Evolutionary conservation across 768 basidiomycete species (phyloP).

Genomic region (Auriculariales sp.): DNA sequence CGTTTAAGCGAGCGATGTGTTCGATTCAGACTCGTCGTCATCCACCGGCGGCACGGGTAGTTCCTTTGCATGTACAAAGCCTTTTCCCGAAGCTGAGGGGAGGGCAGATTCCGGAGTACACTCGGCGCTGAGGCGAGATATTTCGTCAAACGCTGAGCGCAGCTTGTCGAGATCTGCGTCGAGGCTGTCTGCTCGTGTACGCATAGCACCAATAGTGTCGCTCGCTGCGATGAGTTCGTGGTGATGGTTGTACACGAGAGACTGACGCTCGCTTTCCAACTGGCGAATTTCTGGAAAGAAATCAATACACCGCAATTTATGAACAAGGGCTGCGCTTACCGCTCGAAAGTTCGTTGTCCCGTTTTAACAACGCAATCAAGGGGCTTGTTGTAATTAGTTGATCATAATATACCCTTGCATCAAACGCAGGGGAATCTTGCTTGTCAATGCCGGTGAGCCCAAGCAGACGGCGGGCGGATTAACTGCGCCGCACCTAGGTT

Average conservation of each 20-base stretch:
- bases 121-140: conserved; percentile 62
- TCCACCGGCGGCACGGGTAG: neutral
- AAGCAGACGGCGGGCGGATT: conserved; percentile 5
- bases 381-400: conserved; percentile 74
- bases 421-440: conserved; percentile 74
- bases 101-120: neutral
- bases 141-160: conserved; percentile 70
- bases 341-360: conserved; percentile 67
- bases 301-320: too few species aligned
- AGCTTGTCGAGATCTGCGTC: conserved; percentile 75
- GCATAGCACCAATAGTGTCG: conserved; percentile 76
- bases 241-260: conserved; percentile 88
- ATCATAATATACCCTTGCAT: conserved; percentile 74
- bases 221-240: conserved; percentile 89
- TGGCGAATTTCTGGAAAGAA: conserved; percentile 59
- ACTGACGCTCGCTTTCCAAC: conserved; percentile 77
- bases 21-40: neutral
- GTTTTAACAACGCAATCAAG: conserved; percentile 54
- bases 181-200: conserved; percentile 64
- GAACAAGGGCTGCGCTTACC: conserved; percentile 25
- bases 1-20: too few species aligned
- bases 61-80: neutral
- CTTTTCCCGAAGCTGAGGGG: neutral
- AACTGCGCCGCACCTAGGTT: conserved; percentile 44
- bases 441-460: neutral